Percentiles rank a stretch among this genome's conserved stretches.
Evolutionary conservation across 345 rosid species (phyloP).

Genomic region (Sisymbrium altissimum): DNA sequence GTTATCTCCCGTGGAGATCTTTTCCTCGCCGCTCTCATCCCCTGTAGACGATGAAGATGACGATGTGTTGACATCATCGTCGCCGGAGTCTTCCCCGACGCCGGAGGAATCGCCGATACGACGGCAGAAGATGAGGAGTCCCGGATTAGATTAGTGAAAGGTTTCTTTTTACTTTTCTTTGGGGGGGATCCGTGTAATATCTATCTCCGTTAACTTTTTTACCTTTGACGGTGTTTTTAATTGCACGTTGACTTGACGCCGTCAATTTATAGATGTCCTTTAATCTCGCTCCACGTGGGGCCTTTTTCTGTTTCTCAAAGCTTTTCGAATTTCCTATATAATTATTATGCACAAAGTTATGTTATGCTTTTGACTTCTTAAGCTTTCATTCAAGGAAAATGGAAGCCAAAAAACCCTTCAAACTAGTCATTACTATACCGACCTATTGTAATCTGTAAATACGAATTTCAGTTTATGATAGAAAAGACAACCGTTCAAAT

Average conservation of each 20-base stretch:
- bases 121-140: conserved; percentile 35
- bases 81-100: too few relatives aligned
- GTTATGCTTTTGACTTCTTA: background rate
- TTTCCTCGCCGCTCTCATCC: conserved; percentile 1
- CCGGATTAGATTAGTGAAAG: conserved; percentile 30
- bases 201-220: conserved; percentile 34
- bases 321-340: conserved; percentile 1
- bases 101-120: conserved; percentile 29
- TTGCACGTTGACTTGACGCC: conserved; percentile 35
- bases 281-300: conserved; percentile 27
- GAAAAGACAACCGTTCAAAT: background rate
- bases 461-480: background rate
- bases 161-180: background rate
- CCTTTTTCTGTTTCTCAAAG: background rate
- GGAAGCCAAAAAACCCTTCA: background rate
- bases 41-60: conserved; percentile 4
- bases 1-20: conserved; percentile 37
- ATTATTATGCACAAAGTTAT: background rate
- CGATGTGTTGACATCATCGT: conserved; percentile 6
- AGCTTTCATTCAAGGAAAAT: background rate
- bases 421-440: background rate
- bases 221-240: conserved; percentile 30
- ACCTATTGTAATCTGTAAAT: background rate
- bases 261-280: conserved; percentile 31
- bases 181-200: conserved; percentile 25